Conservation (phyloP, 176 grass and related monocot species). For the Oryza officinalis region DNA sequence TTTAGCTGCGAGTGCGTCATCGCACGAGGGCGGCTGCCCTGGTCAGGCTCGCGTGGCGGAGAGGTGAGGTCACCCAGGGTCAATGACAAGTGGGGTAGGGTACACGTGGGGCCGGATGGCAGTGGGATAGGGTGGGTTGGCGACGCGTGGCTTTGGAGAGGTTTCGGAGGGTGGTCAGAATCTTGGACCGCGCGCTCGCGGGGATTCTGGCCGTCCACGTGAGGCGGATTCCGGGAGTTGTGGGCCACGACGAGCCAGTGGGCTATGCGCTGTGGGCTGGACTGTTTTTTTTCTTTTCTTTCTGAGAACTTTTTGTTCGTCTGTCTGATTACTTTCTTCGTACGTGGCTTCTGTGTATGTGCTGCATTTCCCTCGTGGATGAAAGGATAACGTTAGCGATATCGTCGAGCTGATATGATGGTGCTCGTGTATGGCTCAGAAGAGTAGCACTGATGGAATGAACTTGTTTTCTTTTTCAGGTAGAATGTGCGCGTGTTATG, state of each 20-base stretch:
- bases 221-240: not conserved
- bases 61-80: too few relatives aligned
- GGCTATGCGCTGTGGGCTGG: not conserved
- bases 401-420: too few relatives aligned
- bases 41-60: too few relatives aligned
- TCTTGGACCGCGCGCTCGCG: conserved; percentile 24
- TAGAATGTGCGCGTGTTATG: too few relatives aligned
- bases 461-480: too few relatives aligned
- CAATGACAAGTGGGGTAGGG: not conserved
- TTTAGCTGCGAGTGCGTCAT: not conserved
- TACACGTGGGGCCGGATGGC: not conserved
- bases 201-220: conserved; percentile 26
- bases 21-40: not conserved
- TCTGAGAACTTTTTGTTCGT: not conserved
- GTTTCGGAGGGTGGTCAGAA: conserved; percentile 4
- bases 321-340: not conserved
- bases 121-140: accelerated
- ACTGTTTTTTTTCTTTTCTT: not conserved
- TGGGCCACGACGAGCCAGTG: not conserved
- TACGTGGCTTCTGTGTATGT: too few relatives aligned
- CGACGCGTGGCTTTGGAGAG: not conserved
- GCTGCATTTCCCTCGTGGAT: too few relatives aligned
- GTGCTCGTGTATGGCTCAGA: too few relatives aligned
- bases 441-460: too few relatives aligned
- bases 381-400: too few relatives aligned